Evolutionary conservation across 2,329 filamentous ascomycete species (phyloP).

Genomic region (Mycosphaerella sp.): DNA sequence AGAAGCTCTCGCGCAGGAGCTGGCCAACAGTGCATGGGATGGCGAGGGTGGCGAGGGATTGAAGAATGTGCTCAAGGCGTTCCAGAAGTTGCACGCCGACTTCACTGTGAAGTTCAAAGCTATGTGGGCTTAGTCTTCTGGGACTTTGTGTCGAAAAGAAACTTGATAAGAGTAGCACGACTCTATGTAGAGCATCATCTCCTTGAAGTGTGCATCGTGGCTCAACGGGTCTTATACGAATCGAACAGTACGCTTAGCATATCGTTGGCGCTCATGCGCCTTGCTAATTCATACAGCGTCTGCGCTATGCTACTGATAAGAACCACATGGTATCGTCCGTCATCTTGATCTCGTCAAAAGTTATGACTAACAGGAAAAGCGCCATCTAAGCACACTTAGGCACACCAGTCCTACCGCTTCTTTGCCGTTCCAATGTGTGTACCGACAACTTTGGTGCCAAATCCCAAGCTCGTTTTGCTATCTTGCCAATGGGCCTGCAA

Average conservation of each 20-base stretch:
- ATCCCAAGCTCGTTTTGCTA: conserved; percentile 89
- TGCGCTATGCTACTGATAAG: not conserved
- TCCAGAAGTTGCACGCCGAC: conserved; percentile 51
- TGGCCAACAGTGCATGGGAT: conserved; percentile 33
- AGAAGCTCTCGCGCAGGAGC: conserved; percentile 23
- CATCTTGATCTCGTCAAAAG: conserved; percentile 7
- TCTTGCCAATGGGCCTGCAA: conserved; percentile 85
- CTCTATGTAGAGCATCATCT: not conserved
- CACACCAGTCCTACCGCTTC: conserved; percentile 28
- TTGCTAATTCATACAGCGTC: not conserved
- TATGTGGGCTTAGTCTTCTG: conserved; percentile 49
- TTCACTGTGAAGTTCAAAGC: conserved; percentile 60
- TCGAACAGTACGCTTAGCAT: too few species aligned
- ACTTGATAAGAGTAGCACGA: not conserved
- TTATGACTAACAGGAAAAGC: not conserved
- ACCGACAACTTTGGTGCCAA: conserved; percentile 88
- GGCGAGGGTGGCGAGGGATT: conserved; percentile 44
- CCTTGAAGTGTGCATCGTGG: too few species aligned
- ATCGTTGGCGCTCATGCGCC: too few species aligned
- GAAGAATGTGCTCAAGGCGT: conserved; percentile 54
- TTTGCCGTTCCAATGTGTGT: conserved; percentile 89
- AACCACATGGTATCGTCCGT: not conserved
- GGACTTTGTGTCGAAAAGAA: not conserved
- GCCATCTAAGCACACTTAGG: not conserved
- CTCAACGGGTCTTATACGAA: too few species aligned